Conservation (phyloP, 192 early-diverging fungal species). For the Irineochytrium annulatum region DNA sequence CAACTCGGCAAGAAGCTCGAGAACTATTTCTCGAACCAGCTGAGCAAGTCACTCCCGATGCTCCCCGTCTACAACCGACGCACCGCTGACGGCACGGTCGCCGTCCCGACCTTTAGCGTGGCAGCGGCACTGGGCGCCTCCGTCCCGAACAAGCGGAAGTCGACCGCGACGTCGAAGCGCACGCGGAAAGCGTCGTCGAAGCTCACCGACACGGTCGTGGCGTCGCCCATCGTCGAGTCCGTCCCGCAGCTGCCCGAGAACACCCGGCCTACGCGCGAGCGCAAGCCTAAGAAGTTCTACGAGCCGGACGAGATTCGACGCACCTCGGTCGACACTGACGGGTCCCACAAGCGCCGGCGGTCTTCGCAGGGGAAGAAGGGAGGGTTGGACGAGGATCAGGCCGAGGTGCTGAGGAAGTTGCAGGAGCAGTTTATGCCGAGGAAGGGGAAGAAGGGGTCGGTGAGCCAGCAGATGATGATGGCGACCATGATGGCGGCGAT, state of each 20-base stretch:
- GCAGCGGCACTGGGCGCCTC: neutral
- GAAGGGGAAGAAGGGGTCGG: neutral
- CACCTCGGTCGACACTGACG: neutral
- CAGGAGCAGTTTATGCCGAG: neutral
- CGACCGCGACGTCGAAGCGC: slow-evolving; percentile 3
- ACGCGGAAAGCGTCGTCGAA: neutral
- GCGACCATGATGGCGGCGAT: neutral
- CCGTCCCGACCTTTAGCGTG: neutral
- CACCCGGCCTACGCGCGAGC: neutral
- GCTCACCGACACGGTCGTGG: neutral
- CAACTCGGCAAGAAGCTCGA: slow-evolving; percentile 23
- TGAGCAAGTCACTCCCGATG: slow-evolving; percentile 23
- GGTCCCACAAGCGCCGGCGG: neutral
- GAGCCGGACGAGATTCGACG: neutral
- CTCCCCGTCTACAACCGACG: slow-evolving; percentile 11
- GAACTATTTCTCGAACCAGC: slow-evolving; percentile 19
- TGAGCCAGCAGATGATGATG: neutral
- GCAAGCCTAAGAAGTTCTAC: slow-evolving; percentile 1
- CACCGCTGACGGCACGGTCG: neutral
- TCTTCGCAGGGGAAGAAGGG: neutral
- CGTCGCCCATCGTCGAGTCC: neutral
- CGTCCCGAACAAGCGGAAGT: neutral
- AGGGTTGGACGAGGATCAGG: slow-evolving; percentile 5
- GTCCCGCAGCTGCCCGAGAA: neutral
- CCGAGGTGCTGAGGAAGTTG: neutral